Base-by-base conservation (phyloP, 164 flowering plant genomes). In the Taxillus chinensis region DNA sequence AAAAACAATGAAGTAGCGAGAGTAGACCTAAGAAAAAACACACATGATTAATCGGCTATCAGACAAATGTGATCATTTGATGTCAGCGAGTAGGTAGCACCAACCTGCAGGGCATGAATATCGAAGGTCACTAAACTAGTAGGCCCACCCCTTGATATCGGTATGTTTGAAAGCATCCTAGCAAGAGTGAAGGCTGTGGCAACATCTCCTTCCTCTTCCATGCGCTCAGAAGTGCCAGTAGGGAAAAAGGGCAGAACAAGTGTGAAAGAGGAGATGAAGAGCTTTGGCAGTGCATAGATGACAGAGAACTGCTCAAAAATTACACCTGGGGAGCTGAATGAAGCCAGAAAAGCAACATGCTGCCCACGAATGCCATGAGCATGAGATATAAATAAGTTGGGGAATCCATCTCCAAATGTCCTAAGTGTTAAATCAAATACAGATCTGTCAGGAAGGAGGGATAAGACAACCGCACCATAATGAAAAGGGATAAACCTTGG, bases 161-260 rank as follows among this genome's bases (percentile, higher is more conserved):
- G 99, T 61, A 89, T 82, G 64, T 86, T 81, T 11, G 99, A 95
- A 68, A 95, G 73, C 57, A 87, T 83, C 71, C 97, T 84, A 60
- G 99, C 92, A 27, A 95, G 90, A 61, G 97, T 86, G 57, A 89
- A 87, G 42, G 99, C 97, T 7, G 99, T 95, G 41, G 97, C 99
- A 17, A 95, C 82, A 77, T 95, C 99, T 58, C 97, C 99, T 75
- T 95, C 97, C 49, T 90, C 99, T 78, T 95, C 99, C 86, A 95
- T 83, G 3, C 99, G 85, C 80, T 95, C 97, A 17, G 83, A 89
- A 55, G 99, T 84, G 37, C 99, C 99, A 8, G 99, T 95, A 16
- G 97, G 97, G 67, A 95, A 95, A 76, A 89, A 91, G 4, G 99
- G 99, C 49, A 95, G 96, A 48, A 95, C 96, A 17, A 95, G 87